Evolutionary conservation across 352 stramenopile genomes (phyloP).

Genomic region (Elongisporangium senticosum): DNA sequence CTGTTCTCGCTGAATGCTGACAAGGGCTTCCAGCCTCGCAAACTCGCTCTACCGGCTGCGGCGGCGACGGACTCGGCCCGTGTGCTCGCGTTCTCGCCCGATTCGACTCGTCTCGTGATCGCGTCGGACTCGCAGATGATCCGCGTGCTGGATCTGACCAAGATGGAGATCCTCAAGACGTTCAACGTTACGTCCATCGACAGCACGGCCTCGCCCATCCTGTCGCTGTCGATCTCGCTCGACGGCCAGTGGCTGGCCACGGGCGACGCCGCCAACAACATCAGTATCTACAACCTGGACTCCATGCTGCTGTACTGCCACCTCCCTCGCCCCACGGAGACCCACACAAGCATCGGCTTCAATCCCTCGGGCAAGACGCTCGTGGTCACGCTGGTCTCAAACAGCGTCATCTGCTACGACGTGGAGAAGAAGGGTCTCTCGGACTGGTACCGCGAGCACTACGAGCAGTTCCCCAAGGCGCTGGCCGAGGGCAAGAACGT

Average conservation of each 20-base stretch:
- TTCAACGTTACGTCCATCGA: constrained; percentile 35
- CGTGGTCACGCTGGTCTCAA: constrained; percentile 76
- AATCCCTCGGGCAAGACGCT: constrained; percentile 70
- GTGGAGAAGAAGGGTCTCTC: constrained; percentile 76
- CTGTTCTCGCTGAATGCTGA: constrained; percentile 74
- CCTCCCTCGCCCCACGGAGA: constrained; percentile 53
- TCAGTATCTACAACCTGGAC: constrained; percentile 82
- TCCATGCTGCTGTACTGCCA: constrained; percentile 81
- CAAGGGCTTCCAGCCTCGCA: constrained; percentile 44
- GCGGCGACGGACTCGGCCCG: constrained; percentile 41
- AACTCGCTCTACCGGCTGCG: constrained; percentile 34
- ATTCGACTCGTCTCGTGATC: constrained; percentile 72
- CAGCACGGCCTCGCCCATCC: constrained; percentile 30
- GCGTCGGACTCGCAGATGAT: constrained; percentile 60
- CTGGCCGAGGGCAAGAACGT: constrained; percentile 68
- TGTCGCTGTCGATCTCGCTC: constrained; percentile 68
- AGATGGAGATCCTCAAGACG: constrained; percentile 72
- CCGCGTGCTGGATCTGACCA: constrained; percentile 63
- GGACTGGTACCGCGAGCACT: constrained; percentile 64
- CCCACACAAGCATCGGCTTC: constrained; percentile 77
- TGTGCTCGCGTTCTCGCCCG: constrained; percentile 69
- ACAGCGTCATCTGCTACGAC: constrained; percentile 84
- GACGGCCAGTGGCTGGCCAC: constrained; percentile 79
- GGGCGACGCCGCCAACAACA: constrained; percentile 59
- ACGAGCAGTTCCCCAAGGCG: constrained; percentile 67